Conservation (phyloP, 2,329 filamentous ascomycete genomes). For the Neofusicoccum umdonicola region DNA sequence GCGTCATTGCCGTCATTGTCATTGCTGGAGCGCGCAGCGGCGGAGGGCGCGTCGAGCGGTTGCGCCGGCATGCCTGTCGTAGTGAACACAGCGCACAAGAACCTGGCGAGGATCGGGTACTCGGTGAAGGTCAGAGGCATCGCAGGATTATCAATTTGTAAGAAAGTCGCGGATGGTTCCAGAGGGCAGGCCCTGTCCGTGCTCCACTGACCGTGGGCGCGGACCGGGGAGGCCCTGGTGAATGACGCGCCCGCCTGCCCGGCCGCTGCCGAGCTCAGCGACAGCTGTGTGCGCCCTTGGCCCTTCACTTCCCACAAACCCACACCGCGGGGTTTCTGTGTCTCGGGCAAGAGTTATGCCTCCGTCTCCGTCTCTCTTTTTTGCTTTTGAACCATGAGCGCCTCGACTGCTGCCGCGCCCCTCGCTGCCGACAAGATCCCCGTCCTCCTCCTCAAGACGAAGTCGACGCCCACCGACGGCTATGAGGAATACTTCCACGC, state of each 20-base stretch:
- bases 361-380: not conserved
- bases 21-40: slow-evolving; percentile 21
- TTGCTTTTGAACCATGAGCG: slow-evolving; percentile 12
- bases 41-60: slow-evolving; percentile 30
- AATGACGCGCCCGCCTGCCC: not conserved
- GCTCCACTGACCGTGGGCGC: not conserved
- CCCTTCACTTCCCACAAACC: not conserved
- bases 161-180: not conserved
- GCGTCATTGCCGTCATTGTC: slow-evolving; percentile 16
- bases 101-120: slow-evolving; percentile 38
- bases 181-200: not conserved
- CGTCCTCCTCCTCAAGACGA: slow-evolving; percentile 74
- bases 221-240: not conserved
- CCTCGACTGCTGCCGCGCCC: not conserved
- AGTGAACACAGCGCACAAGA: slow-evolving; percentile 37
- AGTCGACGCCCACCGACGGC: slow-evolving; percentile 66
- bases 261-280: slow-evolving; percentile 6
- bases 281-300: not conserved
- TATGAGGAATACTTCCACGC: slow-evolving; percentile 67
- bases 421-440: slow-evolving; percentile 40
- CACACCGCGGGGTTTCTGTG: not conserved
- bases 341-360: not conserved
- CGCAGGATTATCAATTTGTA: slow-evolving; percentile 2
- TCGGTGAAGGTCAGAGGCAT: slow-evolving; percentile 36
- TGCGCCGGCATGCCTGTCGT: slow-evolving; percentile 38